A percentile compares a stretch with the other conserved stretches of the same genome.
phyloP scores from a whole-genome alignment of 768 basidiomycete species.

The Hygrophoropsis aurantiaca region DNA sequence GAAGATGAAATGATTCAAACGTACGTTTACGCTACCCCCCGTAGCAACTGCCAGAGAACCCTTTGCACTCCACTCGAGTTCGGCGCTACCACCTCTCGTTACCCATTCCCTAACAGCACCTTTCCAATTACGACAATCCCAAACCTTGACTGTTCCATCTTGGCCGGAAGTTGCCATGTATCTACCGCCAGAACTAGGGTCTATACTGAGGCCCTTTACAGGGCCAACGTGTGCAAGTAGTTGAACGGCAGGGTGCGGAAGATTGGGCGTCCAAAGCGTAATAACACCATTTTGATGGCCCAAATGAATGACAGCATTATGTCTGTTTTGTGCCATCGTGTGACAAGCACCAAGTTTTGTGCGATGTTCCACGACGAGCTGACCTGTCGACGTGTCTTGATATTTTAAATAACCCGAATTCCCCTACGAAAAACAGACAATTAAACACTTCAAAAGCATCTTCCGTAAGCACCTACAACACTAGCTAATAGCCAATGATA shows the following conservation, averaged over 20 bases:
- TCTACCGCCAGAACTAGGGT: constrained; percentile 80
- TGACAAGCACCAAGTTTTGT: constrained; percentile 86
- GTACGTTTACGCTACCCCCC: constrained; percentile 82
- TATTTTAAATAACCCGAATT: constrained; percentile 93
- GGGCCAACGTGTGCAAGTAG: constrained; percentile 91
- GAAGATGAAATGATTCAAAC: constrained; percentile 16
- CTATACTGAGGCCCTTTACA: constrained; percentile 75
- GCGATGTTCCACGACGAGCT: constrained; percentile 81
- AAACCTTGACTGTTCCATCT: constrained; percentile 89
- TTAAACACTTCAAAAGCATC: not conserved
- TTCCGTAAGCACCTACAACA: constrained; percentile 51
- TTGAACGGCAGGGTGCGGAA: constrained; percentile 88
- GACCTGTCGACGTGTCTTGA: constrained; percentile 94
- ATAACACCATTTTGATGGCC: constrained; percentile 95
- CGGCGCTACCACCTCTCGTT: constrained; percentile 64
- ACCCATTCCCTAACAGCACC: constrained; percentile 81
- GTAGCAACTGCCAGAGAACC: constrained; percentile 81
- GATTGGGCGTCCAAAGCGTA: constrained; percentile 96
- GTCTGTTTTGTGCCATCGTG: constrained; percentile 86
- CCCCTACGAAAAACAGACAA: constrained; percentile 48
- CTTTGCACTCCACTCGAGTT: constrained; percentile 82
- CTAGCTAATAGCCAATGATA: constrained; percentile 94
- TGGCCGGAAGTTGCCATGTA: constrained; percentile 90
- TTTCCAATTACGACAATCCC: constrained; percentile 98
- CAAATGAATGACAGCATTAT: constrained; percentile 92